Percentiles rank a stretch among this genome's conserved stretches.
These are phyloP conservation scores for Xanthoparmelia taractica DNA, from an alignment of 495 filamentous ascomycete genomes.

Conservation along the genomic window DNA sequence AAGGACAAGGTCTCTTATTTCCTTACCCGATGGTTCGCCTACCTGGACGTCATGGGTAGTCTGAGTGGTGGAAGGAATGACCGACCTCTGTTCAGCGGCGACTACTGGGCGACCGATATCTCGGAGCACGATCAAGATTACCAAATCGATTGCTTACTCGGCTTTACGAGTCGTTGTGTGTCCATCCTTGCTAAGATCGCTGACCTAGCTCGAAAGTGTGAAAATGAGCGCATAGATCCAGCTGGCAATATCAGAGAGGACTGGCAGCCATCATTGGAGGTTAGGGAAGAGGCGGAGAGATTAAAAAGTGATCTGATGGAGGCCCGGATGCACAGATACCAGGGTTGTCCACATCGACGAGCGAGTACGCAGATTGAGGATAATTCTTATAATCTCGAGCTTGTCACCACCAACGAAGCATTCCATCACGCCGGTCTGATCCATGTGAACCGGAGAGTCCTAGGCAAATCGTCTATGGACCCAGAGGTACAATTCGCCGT, in stretches of 20 bases:
- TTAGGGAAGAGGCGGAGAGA: constrained; percentile 45
- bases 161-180: constrained; percentile 64
- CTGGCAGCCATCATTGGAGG: constrained; percentile 54
- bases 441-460: constrained; percentile 66
- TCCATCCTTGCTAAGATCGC: constrained; percentile 67
- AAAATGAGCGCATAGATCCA: constrained; percentile 57
- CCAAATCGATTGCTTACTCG: constrained; percentile 71
- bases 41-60: constrained; percentile 72
- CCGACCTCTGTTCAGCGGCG: constrained; percentile 42
- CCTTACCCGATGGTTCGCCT: constrained; percentile 79
- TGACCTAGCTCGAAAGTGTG: constrained; percentile 62
- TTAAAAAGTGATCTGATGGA: constrained; percentile 48
- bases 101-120: constrained; percentile 43
- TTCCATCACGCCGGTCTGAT: constrained; percentile 76
- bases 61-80: constrained; percentile 62
- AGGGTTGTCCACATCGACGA: constrained; percentile 35
- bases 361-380: constrained; percentile 27
- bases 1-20: constrained; percentile 67
- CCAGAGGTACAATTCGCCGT: constrained; percentile 56
- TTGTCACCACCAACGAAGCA: constrained; percentile 69
- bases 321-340: constrained; percentile 33
- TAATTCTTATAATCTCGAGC: constrained; percentile 46
- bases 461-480: constrained; percentile 50
- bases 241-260: constrained; percentile 41
- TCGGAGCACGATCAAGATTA: constrained; percentile 50